Conservation (phyloP, 208 protist genomes). For the Leishmania turanica region DNA sequence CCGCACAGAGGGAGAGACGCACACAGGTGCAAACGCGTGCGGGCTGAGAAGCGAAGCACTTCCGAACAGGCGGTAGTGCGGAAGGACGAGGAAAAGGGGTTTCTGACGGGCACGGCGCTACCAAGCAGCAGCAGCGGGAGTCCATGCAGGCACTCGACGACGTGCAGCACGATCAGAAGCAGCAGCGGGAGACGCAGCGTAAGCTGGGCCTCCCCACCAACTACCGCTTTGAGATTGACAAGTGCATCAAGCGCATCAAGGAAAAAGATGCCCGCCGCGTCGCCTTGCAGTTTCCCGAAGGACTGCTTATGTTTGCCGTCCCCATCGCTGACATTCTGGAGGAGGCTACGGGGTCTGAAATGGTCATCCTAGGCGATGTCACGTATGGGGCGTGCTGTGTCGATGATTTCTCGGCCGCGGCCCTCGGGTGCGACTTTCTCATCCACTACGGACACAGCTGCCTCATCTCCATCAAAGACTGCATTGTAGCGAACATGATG, state of each 20-base stretch:
- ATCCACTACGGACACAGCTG: slow-evolving; percentile 99
- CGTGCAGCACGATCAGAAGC: slow-evolving; percentile 18
- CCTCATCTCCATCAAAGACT: slow-evolving; percentile 94
- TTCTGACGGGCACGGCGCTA: neutral
- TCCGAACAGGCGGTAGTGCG: neutral
- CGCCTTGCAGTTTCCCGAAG: slow-evolving; percentile 99
- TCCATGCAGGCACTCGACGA: slow-evolving; percentile 19
- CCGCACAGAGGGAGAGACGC: neutral
- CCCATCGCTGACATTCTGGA: slow-evolving; percentile 98
- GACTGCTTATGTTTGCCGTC: slow-evolving; percentile 97
- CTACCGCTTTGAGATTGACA: slow-evolving; percentile 99
- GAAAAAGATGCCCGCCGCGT: slow-evolving; percentile 90
- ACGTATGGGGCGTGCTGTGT: slow-evolving; percentile 99
- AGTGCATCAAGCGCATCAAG: slow-evolving; percentile 96
- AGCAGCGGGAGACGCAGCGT: slow-evolving; percentile 34
- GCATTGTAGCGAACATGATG: slow-evolving; percentile 94
- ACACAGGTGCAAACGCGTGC: neutral
- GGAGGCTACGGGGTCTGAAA: slow-evolving; percentile 85
- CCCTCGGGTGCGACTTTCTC: slow-evolving; percentile 97
- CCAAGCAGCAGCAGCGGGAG: neutral
- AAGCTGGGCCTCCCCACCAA: slow-evolving; percentile 91
- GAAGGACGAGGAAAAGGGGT: neutral
- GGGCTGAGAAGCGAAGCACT: neutral
- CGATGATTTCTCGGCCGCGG: slow-evolving; percentile 97
- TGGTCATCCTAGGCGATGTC: slow-evolving; percentile 98